Percentiles rank a stretch among this genome's conserved stretches.
These are phyloP conservation scores for Tetrahymena malaccensis DNA, from an alignment of 73 alveolate genomes.

Conservation along the genomic window DNA sequence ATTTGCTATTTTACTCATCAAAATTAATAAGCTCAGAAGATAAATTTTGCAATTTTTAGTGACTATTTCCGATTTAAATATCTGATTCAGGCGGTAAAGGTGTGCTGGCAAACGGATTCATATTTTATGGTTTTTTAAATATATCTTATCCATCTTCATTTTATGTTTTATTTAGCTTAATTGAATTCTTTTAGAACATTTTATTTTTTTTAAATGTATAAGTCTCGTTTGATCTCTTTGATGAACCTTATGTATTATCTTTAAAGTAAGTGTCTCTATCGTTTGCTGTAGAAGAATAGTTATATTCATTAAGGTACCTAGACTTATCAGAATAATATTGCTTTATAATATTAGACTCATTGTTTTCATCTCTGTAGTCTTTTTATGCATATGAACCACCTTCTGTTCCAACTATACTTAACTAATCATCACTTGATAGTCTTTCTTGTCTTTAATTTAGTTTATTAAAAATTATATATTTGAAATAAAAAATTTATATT, in stretches of 20 bases:
- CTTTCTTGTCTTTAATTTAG: not conserved
- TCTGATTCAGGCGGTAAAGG: not conserved
- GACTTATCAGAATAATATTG: not conserved
- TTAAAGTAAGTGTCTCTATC: not conserved
- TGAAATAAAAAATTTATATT: too few relatives aligned
- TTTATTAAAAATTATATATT: too few relatives aligned
- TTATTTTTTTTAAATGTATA: not conserved
- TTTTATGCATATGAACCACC: not conserved
- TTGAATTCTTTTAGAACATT: not conserved
- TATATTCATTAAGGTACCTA: not conserved
- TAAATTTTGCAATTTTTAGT: not conserved
- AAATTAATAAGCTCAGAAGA: not conserved
- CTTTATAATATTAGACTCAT: not conserved
- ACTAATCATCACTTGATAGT: not conserved
- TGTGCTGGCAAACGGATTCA: not conserved
- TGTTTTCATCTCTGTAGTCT: not conserved
- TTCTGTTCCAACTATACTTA: not conserved
- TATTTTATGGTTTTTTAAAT: too few relatives aligned
- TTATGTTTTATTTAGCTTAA: too few relatives aligned
- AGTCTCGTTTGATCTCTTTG: not conserved
- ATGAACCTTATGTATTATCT: not conserved
- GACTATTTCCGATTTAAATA: not conserved
- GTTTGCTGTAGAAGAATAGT: not conserved
- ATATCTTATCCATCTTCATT: not conserved
- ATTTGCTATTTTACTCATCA: not conserved